Base-by-base conservation (phyloP, 2,329 filamentous ascomycete species). In the Trichoderma sp. region DNA sequence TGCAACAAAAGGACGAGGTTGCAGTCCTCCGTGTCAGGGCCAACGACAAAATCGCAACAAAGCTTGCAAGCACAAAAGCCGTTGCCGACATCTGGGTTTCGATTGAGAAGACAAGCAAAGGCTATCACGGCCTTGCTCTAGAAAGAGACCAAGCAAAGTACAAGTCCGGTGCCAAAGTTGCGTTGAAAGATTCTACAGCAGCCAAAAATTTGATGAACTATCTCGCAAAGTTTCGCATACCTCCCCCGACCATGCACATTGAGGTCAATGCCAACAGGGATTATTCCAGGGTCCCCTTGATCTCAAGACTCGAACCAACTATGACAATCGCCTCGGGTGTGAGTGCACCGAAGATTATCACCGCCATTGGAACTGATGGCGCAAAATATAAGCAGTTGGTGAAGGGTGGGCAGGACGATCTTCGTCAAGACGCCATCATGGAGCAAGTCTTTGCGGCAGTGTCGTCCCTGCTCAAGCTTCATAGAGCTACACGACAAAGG, bases 371-470 rank as follows among this genome's bases (percentile, higher is more conserved):
- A 18, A 93, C 88, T 21, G 89, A 98, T 80, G 97, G 96, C 7
- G 84, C 87, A 71, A 88, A 87, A 43, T 97, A 95, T 83, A 97
- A 93, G 80, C 94, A 98, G 82, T 85, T 99, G 73, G 93, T 97
- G 79, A 99, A 99, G 85, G 94, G 94, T 74, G 95, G 96, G 21
- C 95, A 95, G 78, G 96, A 99, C 80, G 95, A 99, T 79, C 87
- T 99, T 14, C 92, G 97, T 9, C 96, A 99, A 83, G 96, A 99
- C 78, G 94, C 95, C 58, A 99, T 90, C 85, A 99, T 99, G 97
- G 97, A 99, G 81, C 96, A 99, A 82, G 96, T 99, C 1, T 99
- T 99, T 80, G 93, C 95, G 72, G 94, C 97, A 81, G 96, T 98
- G 26, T 98, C 94, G 72, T 93, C 93, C 66, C 88, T 99, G 26